A percentile compares a stretch with the other conserved stretches of the same genome.
Conservation (phyloP, 1,284 basidiomycete genomes). For the Afroboletus lepidellus region DNA sequence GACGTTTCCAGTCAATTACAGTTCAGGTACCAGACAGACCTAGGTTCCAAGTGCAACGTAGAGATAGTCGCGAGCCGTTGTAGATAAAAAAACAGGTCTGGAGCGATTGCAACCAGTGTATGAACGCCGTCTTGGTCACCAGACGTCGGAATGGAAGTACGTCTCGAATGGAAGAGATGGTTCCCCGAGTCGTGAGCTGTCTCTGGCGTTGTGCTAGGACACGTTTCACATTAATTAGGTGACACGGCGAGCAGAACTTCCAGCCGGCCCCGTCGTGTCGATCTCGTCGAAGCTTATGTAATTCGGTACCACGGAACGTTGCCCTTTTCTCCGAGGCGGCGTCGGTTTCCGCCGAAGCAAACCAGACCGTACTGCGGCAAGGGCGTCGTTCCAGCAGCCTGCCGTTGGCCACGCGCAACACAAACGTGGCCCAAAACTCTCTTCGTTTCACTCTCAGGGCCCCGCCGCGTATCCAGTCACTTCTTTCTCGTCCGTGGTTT, state of each 20-base stretch:
- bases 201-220: not conserved
- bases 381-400: constrained; percentile 4
- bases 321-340: constrained; percentile 9
- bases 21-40: not conserved
- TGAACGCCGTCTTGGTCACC: constrained; percentile 24
- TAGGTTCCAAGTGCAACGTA: too few species aligned
- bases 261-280: not conserved
- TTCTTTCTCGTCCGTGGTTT: constrained; percentile 21
- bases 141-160: constrained; percentile 17
- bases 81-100: too few species aligned
- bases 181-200: not conserved
- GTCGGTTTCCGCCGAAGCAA: constrained; percentile 17
- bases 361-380: constrained; percentile 10
- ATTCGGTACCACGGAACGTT: constrained; percentile 13
- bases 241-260: not conserved
- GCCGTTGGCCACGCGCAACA: constrained; percentile 19
- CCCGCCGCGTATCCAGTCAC: constrained; percentile 30
- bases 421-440: constrained; percentile 25
- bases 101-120: constrained; percentile 1
- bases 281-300: constrained; percentile 1
- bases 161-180: not conserved
- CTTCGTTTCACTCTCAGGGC: constrained; percentile 19
- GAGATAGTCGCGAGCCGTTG: too few species aligned
- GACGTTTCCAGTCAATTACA: not conserved
- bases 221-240: constrained; percentile 8